Conservation (phyloP, 257 asterid genomes). For the Solanum chiquidenum region DNA sequence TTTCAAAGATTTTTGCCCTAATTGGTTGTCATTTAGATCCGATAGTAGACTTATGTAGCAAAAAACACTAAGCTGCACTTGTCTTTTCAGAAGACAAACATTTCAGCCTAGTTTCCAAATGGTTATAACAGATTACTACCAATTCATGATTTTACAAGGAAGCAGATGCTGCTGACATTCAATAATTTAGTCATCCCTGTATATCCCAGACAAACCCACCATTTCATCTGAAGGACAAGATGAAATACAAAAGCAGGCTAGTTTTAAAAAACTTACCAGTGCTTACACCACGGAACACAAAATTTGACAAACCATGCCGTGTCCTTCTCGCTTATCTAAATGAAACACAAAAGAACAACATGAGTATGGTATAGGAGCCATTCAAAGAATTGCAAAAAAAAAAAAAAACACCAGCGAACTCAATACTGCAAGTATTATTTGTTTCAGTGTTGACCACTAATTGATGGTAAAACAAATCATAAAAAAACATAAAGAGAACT, state of each 20-base stretch:
- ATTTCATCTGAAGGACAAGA: neutral
- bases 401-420: neutral
- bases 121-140: neutral
- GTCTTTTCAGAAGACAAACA: neutral
- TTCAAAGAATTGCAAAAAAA: neutral
- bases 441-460: neutral
- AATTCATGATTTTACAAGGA: neutral
- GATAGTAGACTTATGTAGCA: neutral
- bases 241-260: neutral
- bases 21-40: neutral
- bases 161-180: neutral
- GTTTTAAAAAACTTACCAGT: constrained; percentile 55
- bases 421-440: neutral
- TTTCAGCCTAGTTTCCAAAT: neutral
- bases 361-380: neutral
- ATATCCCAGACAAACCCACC: neutral
- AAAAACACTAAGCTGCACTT: neutral
- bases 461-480: neutral
- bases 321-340: constrained; percentile 88
- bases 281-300: constrained; percentile 99
- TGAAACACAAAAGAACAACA: neutral
- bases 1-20: neutral
- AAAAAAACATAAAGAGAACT: neutral
- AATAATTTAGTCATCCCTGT: neutral
- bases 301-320: constrained; percentile 95